Evolutionary conservation across 2,329 filamentous ascomycete genomes (phyloP).

Genomic region (Aspergillus quadrilineatus): DNA sequence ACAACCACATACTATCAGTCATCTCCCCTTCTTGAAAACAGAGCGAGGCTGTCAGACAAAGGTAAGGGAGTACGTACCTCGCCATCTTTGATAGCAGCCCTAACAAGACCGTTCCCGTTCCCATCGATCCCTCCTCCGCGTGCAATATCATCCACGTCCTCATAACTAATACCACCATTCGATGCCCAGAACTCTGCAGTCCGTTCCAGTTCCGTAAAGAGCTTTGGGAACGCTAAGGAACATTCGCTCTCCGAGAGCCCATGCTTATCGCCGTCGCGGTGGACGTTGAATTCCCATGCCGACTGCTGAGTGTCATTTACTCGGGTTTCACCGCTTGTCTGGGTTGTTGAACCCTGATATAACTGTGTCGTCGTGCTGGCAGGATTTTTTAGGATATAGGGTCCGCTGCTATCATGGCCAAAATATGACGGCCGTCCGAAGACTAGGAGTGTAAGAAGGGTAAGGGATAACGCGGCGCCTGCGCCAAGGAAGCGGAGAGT

Average conservation of each 20-base stretch:
- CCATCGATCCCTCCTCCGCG: neutral
- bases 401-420: constrained; percentile 18
- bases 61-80: constrained; percentile 30
- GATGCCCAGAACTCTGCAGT: constrained; percentile 19
- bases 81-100: constrained; percentile 37
- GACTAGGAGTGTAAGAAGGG: constrained; percentile 30
- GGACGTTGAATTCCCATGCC: constrained; percentile 34
- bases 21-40: neutral
- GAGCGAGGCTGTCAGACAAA: too few relatives aligned
- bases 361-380: neutral
- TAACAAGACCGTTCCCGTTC: constrained; percentile 38
- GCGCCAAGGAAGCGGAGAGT: constrained; percentile 31
- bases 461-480: constrained; percentile 28
- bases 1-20: neutral
- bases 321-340: neutral
- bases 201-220: constrained; percentile 40
- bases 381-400: neutral
- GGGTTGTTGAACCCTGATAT: neutral
- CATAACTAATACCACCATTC: constrained; percentile 29
- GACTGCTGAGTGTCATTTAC: neutral
- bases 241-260: constrained; percentile 39
- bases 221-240: constrained; percentile 41
- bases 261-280: constrained; percentile 38
- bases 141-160: constrained; percentile 34
- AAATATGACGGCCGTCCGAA: constrained; percentile 19